A percentile compares a stretch with the other conserved stretches of the same genome.
phyloP scores from a whole-genome alignment of 2,329 filamentous ascomycete species.

The Aureobasidium sp. region DNA sequence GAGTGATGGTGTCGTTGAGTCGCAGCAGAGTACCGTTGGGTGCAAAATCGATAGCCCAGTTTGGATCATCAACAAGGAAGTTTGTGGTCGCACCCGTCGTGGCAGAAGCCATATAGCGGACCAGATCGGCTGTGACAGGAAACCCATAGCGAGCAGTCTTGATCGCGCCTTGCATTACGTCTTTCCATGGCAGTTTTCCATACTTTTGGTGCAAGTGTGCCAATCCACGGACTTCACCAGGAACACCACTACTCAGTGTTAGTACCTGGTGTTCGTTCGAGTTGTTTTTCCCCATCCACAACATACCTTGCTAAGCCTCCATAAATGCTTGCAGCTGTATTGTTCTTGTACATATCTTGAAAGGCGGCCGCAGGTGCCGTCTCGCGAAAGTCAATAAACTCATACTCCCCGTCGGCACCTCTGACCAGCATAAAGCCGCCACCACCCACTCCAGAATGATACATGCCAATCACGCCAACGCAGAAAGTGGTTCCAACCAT shows the following conservation, averaged over 20 bases:
- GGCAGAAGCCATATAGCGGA: conserved; percentile 61
- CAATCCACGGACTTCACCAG: conserved; percentile 70
- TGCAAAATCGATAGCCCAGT: conserved; percentile 84
- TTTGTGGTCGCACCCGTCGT: conserved; percentile 39
- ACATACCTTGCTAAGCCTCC: conserved; percentile 56
- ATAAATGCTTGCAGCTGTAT: conserved; percentile 58
- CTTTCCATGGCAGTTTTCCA: conserved; percentile 50
- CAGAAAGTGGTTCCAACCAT: conserved; percentile 43
- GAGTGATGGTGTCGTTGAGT: conserved; percentile 70
- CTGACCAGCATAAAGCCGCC: conserved; percentile 86
- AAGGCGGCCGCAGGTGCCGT: conserved; percentile 74
- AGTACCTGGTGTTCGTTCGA: background rate
- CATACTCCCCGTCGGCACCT: conserved; percentile 64
- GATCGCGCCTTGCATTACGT: conserved; percentile 67
- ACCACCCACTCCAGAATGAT: conserved; percentile 65
- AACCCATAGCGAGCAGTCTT: conserved; percentile 69
- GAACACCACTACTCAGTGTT: conserved; percentile 49
- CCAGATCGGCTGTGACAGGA: conserved; percentile 62
- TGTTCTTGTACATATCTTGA: conserved; percentile 76
- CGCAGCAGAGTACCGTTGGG: conserved; percentile 67
- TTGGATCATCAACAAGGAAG: conserved; percentile 67
- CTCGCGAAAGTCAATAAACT: conserved; percentile 86
- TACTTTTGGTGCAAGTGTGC: conserved; percentile 70
- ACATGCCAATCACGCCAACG: conserved; percentile 44
- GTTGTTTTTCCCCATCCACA: background rate